Evolutionary conservation across 768 basidiomycete species (phyloP), one percentile per base, ranked within the genome.

Genomic region (Naganishia vishniacii): DNA sequence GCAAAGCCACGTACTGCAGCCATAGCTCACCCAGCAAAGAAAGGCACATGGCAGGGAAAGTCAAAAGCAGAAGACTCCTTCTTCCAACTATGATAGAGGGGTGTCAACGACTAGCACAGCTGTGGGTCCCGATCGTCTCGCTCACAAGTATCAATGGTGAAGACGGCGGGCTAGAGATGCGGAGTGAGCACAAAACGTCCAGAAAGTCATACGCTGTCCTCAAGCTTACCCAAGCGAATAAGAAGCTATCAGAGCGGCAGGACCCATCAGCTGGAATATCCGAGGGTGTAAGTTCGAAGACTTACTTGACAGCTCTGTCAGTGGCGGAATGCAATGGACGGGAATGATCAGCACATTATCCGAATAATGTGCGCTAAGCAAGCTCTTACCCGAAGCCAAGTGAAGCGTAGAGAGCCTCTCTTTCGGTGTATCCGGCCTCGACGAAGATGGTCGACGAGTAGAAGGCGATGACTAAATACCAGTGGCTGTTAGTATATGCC

Each of bases 371-470:
- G 2, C 8, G 28, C 4, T 6, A 2, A 16, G n/a, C 8, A 28
- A 13, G n/a, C 16, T 31, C 49, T 51, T 23, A 51, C 49, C 78
- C 78, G 66, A 73, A 79, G 34, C 78, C 78, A 34, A 76, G 65
- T 2, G 74, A 76, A 7, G 76, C 78, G 61, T 66, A 73, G 5
- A 79, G 67, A 6, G 78, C 59, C 26, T 66, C 23, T 4, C 46
- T 28, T 1, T 20, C 32, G 26, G 59, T 32, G 41, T 59, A 59
- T 3, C 60, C 60, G 15, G 51, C 44, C 25, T 62, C 20, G 0
- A 40, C 56, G 47, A 67, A 67, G 31, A 62, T 47, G 18, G 62
- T 63, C 1, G 62, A 65, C 34, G 61, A 62, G 29, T 63, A 63
- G 26, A 63, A 63, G 4, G 44, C 41, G 40, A 63, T 63, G 49